A percentile compares a stretch with the other conserved stretches of the same genome.
phyloP scores from a whole-genome alignment of 495 filamentous ascomycete species.

The Platismatia glauca region DNA sequence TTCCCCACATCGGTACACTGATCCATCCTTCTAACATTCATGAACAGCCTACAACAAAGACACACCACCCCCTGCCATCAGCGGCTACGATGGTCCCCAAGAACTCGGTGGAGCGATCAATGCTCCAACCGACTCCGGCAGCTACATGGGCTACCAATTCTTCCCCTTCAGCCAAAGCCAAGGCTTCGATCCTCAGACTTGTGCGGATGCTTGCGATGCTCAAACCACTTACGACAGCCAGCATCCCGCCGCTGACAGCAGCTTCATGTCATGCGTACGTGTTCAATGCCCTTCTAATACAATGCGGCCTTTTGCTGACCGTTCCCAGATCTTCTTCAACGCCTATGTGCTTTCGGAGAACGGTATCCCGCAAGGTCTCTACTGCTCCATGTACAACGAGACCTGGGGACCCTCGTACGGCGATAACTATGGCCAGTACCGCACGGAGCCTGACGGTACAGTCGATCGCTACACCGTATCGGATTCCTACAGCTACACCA shows the following conservation, averaged over 20 bases:
- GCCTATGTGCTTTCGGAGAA: conserved; percentile 37
- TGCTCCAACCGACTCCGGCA: conserved; percentile 28
- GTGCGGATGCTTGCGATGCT: conserved; percentile 35
- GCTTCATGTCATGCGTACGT: conserved; percentile 21
- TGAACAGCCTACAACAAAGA: conserved; percentile 29
- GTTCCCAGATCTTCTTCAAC: conserved; percentile 37
- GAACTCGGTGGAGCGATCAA: conserved; percentile 36
- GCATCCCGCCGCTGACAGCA: conserved; percentile 25
- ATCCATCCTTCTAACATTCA: not conserved
- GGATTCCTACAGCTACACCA: conserved; percentile 11
- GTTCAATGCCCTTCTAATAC: not conserved
- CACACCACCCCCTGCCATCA: conserved; percentile 25
- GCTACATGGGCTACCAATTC: conserved; percentile 35
- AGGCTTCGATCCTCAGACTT: conserved; percentile 32
- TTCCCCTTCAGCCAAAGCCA: conserved; percentile 30
- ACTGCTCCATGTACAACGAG: conserved; percentile 24
- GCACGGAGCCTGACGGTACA: conserved; percentile 8
- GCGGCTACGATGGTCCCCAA: conserved; percentile 26
- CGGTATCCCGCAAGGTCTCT: conserved; percentile 25
- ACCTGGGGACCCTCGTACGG: conserved; percentile 19
- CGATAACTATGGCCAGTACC: conserved; percentile 21
- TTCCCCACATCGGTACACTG: not conserved
- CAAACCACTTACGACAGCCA: conserved; percentile 32
- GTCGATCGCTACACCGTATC: conserved; percentile 14
- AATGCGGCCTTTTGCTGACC: not conserved